phyloP scores from a whole-genome alignment of 106 monocot species.

The Amphibolis antarctica region DNA sequence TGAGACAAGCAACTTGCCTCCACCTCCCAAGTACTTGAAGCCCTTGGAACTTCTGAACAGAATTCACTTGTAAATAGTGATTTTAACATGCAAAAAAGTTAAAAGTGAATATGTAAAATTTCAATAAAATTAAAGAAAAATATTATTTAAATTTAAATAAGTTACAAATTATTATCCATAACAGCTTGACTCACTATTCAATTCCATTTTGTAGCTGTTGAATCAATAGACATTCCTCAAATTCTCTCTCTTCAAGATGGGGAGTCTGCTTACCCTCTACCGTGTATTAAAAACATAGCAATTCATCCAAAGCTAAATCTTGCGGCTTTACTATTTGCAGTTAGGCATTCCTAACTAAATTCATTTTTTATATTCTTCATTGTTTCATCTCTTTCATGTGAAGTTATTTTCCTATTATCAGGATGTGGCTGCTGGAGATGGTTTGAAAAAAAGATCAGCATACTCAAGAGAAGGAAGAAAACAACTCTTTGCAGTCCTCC shows the following conservation, averaged over 20 bases:
- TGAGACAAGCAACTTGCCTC: too few species aligned
- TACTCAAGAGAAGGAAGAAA: conserved; percentile 93
- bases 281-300: conserved; percentile 61
- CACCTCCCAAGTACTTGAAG: too few species aligned
- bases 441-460: conserved; percentile 59
- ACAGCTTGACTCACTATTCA: not conserved
- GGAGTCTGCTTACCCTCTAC: conserved; percentile 87
- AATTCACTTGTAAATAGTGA: too few species aligned
- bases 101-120: too few species aligned
- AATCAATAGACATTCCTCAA: conserved; percentile 70
- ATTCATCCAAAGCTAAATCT: conserved; percentile 89
- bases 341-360: conserved; percentile 26
- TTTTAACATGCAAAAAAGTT: too few species aligned
- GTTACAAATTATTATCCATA: too few species aligned
- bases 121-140: too few species aligned
- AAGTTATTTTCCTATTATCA: conserved; percentile 13
- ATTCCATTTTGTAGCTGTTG: conserved; percentile 51
- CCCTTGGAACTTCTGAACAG: too few species aligned
- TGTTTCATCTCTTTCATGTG: not conserved
- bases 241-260: conserved; percentile 83
- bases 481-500: conserved; percentile 90
- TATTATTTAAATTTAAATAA: too few species aligned
- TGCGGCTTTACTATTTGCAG: conserved; percentile 74
- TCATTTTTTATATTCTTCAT: not conserved
- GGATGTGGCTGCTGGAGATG: conserved; percentile 47